phyloP scores from a whole-genome alignment of 768 basidiomycete genomes.

The Hirschioporus abietinus region DNA sequence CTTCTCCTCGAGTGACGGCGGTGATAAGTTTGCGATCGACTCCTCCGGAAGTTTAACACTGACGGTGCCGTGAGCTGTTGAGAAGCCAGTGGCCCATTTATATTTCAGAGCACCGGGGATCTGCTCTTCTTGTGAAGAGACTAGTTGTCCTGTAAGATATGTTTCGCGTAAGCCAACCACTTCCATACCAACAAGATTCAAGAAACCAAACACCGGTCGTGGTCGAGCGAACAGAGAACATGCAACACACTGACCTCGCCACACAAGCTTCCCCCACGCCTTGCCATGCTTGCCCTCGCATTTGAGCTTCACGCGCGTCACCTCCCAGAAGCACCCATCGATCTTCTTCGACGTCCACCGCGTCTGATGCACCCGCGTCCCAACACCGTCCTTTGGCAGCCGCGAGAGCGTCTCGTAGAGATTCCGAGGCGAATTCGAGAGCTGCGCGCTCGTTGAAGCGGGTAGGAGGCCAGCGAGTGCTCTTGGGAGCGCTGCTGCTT shows the following conservation, averaged over 20 bases:
- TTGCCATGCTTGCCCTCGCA: constrained; percentile 71
- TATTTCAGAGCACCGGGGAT: constrained; percentile 76
- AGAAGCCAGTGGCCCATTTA: constrained; percentile 59
- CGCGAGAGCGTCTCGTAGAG: constrained; percentile 71
- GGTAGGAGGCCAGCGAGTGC: constrained; percentile 56
- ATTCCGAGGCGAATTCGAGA: constrained; percentile 52
- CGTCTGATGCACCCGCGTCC: constrained; percentile 62
- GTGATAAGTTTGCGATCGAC: background rate
- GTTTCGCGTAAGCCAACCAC: background rate
- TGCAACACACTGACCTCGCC: constrained; percentile 62
- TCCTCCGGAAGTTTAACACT: background rate
- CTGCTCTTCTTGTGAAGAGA: constrained; percentile 54
- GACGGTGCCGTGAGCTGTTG: constrained; percentile 18
- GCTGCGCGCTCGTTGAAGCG: constrained; percentile 50
- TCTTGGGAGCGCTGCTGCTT: constrained; percentile 16
- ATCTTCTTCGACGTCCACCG: constrained; percentile 73
- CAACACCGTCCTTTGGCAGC: constrained; percentile 61
- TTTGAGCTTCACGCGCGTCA: constrained; percentile 70
- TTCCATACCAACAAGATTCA: background rate
- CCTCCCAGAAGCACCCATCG: constrained; percentile 63
- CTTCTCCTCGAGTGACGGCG: background rate
- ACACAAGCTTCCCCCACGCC: constrained; percentile 76
- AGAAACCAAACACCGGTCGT: background rate
- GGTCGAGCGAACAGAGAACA: background rate
- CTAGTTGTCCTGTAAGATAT: constrained; percentile 44